Conservation (phyloP, 2,329 filamentous ascomycete genomes). For the Penicillium sp. region DNA sequence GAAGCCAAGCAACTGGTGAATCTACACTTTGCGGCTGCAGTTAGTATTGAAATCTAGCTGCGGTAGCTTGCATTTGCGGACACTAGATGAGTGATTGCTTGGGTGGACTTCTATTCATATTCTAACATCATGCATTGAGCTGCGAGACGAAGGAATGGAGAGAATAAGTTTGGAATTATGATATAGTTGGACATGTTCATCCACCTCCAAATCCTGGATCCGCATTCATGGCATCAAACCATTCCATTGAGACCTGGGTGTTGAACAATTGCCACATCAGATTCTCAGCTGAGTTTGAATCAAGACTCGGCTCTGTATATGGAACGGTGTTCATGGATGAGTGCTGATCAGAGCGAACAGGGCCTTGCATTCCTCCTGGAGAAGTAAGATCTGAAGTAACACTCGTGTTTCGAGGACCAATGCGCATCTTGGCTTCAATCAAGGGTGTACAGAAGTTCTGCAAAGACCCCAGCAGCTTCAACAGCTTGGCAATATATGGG, state of each 20-base stretch:
- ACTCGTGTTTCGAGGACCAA: constrained; percentile 5
- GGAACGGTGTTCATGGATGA: neutral
- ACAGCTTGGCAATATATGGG: constrained; percentile 16
- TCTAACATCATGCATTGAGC: no score
- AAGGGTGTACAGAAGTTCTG: constrained; percentile 12
- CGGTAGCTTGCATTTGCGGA: no score
- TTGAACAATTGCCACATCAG: constrained; percentile 23
- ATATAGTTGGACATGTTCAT: no score
- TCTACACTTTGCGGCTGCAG: no score
- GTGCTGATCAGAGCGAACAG: neutral
- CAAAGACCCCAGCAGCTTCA: constrained; percentile 14
- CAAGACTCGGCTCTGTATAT: neutral
- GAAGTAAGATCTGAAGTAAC: constrained; percentile 8
- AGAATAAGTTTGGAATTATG: no score
- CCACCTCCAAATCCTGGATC: neutral
- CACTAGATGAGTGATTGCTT: no score
- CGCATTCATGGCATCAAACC: constrained; percentile 7
- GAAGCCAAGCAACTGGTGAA: no score
- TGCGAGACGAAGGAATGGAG: no score
- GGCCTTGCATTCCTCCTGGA: neutral
- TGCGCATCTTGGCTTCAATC: constrained; percentile 9
- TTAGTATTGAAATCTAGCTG: no score
- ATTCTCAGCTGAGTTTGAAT: constrained; percentile 9
- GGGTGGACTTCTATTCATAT: no score
- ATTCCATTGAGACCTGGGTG: constrained; percentile 19